These are phyloP conservation scores for Chenopodium suecicum DNA, from an alignment of 148 eudicot species.

Conservation along the genomic window DNA sequence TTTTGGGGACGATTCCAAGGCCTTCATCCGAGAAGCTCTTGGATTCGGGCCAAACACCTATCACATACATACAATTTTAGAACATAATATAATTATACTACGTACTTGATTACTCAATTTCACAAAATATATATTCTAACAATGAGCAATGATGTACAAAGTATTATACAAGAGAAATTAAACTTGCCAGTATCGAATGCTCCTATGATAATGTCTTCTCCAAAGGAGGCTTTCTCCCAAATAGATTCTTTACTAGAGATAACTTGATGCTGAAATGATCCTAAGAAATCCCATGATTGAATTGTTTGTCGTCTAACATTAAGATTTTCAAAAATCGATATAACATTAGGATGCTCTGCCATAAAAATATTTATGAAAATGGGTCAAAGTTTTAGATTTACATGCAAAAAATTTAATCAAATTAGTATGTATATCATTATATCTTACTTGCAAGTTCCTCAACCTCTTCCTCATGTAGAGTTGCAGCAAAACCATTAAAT, in stretches of 20 bases:
- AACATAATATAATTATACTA: no score
- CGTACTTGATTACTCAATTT: no score
- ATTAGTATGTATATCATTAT: not conserved
- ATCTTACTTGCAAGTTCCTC: constrained; percentile 2
- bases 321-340: not conserved
- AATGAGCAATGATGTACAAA: no score
- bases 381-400: not conserved
- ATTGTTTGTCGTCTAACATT: not conserved
- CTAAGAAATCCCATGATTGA: constrained; percentile 3
- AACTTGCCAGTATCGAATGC: constrained; percentile 19
- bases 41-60: constrained; percentile 35
- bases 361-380: not conserved
- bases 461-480: not conserved
- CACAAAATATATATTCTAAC: no score
- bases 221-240: constrained; percentile 16
- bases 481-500: constrained; percentile 5
- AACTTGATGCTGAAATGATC: not conserved
- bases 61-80: not conserved
- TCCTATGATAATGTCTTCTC: constrained; percentile 23
- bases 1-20: constrained; percentile 12
- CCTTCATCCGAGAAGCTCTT: constrained; percentile 27
- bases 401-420: not conserved
- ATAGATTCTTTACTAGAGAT: not conserved
- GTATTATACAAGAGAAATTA: not conserved
- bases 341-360: constrained; percentile 5